A percentile compares a stretch with the other conserved stretches of the same genome.
Conservation (phyloP, 352 stramenopile genomes). For the Halophytophthora polymorphica region DNA sequence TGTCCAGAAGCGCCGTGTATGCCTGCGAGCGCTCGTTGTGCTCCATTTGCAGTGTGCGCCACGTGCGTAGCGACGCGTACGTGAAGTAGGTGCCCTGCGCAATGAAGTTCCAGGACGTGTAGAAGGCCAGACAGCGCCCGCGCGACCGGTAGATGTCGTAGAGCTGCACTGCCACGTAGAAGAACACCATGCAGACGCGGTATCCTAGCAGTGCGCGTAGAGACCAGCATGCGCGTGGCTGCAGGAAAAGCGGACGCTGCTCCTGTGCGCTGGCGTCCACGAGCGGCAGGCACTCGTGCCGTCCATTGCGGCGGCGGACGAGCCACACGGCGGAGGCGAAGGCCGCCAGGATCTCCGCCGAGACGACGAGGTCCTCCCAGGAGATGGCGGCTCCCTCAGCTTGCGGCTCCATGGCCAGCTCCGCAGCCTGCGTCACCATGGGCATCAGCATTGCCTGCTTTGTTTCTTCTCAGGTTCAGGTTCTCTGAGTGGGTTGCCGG, state of each 20-base stretch:
- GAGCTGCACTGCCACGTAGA: conserved; percentile 55
- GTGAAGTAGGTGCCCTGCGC: conserved; percentile 64
- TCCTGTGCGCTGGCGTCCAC: conserved; percentile 18
- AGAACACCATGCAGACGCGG: conserved; percentile 27
- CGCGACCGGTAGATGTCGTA: conserved; percentile 58
- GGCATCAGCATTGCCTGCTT: no score
- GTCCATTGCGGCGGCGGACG: conserved; percentile 30
- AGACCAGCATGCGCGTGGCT: conserved; percentile 44
- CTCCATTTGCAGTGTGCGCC: conserved; percentile 20
- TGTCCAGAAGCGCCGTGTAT: conserved; percentile 41
- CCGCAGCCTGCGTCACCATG: no score
- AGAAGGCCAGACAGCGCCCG: conserved; percentile 59
- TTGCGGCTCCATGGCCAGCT: no score
- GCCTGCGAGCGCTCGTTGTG: conserved; percentile 17
- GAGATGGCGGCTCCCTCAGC: conserved; percentile 3
- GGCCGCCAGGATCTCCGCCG: conserved; percentile 39
- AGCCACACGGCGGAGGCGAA: conserved; percentile 49
- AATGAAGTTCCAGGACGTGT: conserved; percentile 88
- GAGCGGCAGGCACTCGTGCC: conserved; percentile 30
- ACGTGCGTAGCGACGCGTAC: conserved; percentile 28
- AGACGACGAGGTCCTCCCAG: conserved; percentile 58
- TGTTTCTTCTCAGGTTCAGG: no score
- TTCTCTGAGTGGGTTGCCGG: no score
- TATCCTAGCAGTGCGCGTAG: conserved; percentile 41
- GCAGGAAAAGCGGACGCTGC: conserved; percentile 27